These are phyloP conservation scores for Naegleria lovaniensis DNA, from an alignment of 208 protist genomes.

Conservation along the genomic window DNA sequence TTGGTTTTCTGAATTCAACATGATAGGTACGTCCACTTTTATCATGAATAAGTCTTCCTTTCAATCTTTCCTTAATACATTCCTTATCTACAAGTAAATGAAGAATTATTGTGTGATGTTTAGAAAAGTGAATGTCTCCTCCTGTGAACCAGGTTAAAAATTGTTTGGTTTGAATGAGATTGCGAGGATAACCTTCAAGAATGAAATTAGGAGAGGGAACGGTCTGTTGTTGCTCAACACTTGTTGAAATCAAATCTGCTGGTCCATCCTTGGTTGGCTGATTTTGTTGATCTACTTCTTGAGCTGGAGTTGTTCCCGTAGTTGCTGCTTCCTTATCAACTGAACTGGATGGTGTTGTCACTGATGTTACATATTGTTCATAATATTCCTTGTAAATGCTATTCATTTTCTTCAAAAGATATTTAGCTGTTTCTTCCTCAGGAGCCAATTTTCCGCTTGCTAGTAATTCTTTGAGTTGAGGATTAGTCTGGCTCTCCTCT, in stretches of 20 bases:
- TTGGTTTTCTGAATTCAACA: background rate
- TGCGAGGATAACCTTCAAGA: conserved; percentile 12
- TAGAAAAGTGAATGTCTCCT: background rate
- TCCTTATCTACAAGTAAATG: background rate
- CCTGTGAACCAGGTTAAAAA: background rate
- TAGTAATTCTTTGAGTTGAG: background rate
- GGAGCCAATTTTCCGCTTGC: background rate
- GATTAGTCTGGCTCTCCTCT: background rate
- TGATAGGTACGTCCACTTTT: conserved; percentile 8
- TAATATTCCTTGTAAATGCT: background rate
- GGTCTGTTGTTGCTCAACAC: background rate
- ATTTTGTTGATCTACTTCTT: background rate
- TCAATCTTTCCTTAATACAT: conserved; percentile 5
- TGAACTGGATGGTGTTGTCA: background rate
- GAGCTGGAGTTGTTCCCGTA: background rate
- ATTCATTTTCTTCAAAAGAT: background rate
- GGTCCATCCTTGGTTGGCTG: too few relatives aligned
- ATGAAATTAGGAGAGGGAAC: background rate
- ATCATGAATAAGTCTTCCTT: conserved; percentile 24
- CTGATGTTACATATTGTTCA: background rate
- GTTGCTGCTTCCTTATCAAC: background rate
- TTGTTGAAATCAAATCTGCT: background rate
- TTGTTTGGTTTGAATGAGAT: background rate
- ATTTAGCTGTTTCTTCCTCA: conserved; percentile 10
- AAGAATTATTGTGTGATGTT: background rate